Conservation (phyloP, 75 land plant species). For the Pinus albicaulis region DNA sequence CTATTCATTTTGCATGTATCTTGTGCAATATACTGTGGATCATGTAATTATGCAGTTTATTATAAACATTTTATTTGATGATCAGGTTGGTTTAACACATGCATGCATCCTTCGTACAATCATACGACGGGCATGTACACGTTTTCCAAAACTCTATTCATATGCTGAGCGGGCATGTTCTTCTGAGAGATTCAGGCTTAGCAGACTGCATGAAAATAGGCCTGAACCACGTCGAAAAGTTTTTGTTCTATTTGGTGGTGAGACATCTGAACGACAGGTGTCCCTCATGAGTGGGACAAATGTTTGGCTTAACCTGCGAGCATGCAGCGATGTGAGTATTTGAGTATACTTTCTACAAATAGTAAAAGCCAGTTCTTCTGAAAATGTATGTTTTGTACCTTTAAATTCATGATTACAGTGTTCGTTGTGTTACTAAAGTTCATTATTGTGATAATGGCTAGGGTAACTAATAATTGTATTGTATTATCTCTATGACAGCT, state of each 20-base stretch:
- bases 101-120: conserved; percentile 62
- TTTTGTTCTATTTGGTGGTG: conserved; percentile 83
- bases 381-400: not conserved
- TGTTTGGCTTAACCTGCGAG: conserved; percentile 84
- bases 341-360: not conserved
- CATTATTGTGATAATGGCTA: not conserved
- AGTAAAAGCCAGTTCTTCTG: not conserved
- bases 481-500: not conserved
- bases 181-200: not conserved
- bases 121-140: conserved; percentile 53
- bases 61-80: not conserved
- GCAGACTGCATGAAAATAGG: not conserved
- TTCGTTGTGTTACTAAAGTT: not conserved
- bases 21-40: not conserved
- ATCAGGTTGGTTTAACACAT: conserved; percentile 83
- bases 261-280: conserved; percentile 83
- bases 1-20: not conserved
- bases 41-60: not conserved
- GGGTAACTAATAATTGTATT: not conserved
- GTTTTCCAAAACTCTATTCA: conserved; percentile 34
- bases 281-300: conserved; percentile 93
- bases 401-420: not conserved
- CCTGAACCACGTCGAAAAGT: conserved; percentile 40
- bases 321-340: conserved; percentile 61
- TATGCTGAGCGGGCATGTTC: not conserved